Evolutionary conservation across 2,329 filamentous ascomycete species (phyloP).

Genomic region (Tolypocladium capitatum): DNA sequence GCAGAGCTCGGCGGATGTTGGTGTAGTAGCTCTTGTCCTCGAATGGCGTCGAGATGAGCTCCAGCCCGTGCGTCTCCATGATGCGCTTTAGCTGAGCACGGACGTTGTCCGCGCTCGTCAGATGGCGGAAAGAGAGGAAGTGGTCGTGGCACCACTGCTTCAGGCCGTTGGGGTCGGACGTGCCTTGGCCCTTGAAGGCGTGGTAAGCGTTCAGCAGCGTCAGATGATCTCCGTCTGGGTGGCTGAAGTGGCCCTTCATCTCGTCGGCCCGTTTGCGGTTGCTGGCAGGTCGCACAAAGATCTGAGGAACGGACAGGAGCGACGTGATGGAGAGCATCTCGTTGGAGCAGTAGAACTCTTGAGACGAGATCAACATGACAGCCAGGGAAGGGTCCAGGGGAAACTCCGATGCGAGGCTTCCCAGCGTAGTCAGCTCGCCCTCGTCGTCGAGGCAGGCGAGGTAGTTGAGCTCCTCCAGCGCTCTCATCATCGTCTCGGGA

Average conservation of each 20-base stretch:
- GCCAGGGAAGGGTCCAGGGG: slow-evolving; percentile 87
- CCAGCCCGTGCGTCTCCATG: slow-evolving; percentile 84
- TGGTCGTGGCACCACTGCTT: slow-evolving; percentile 97
- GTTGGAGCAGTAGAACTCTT: slow-evolving; percentile 97
- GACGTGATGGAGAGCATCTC: slow-evolving; percentile 94
- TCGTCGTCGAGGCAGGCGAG: slow-evolving; percentile 93
- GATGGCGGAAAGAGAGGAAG: slow-evolving; percentile 77
- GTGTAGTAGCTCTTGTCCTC: slow-evolving; percentile 96
- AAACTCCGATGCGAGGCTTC: slow-evolving; percentile 83
- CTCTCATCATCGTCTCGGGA: slow-evolving; percentile 96
- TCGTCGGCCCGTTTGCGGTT: slow-evolving; percentile 87
- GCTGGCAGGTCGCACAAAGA: slow-evolving; percentile 78
- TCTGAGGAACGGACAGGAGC: slow-evolving; percentile 83
- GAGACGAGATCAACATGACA: slow-evolving; percentile 95
- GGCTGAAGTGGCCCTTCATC: slow-evolving; percentile 90
- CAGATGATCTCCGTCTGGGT: slow-evolving; percentile 87
- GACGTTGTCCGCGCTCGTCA: slow-evolving; percentile 89
- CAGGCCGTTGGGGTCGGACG: slow-evolving; percentile 46
- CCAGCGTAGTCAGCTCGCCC: slow-evolving; percentile 77
- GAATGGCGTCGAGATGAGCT: slow-evolving; percentile 79
- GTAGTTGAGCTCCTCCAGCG: slow-evolving; percentile 94
- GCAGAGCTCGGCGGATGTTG: slow-evolving; percentile 86
- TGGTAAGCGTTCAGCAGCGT: slow-evolving; percentile 97
- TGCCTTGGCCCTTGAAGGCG: slow-evolving; percentile 70
- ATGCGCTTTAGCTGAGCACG: slow-evolving; percentile 84